phyloP scores from a whole-genome alignment of 2,329 filamentous ascomycete genomes.

The Cladosporium phlei region DNA sequence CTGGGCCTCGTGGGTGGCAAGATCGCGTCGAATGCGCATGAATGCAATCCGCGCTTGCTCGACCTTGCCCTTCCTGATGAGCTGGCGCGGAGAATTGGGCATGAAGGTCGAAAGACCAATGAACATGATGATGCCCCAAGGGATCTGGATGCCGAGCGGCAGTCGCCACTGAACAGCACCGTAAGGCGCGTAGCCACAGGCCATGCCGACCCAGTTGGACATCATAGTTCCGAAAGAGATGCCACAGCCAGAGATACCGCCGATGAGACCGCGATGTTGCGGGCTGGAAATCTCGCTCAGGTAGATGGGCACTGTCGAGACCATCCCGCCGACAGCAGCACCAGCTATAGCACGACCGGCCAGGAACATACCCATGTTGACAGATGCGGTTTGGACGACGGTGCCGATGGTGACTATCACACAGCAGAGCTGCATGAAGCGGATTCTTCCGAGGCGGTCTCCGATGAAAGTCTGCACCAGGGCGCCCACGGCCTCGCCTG shows the following conservation, averaged over 20 bases:
- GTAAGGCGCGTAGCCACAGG: slow-evolving; percentile 53
- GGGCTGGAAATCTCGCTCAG: slow-evolving; percentile 68
- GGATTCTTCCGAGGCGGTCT: slow-evolving; percentile 62
- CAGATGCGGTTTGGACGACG: slow-evolving; percentile 57
- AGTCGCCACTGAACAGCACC: slow-evolving; percentile 72
- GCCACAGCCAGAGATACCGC: slow-evolving; percentile 80
- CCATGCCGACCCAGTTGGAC: slow-evolving; percentile 70
- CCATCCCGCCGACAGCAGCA: slow-evolving; percentile 74
- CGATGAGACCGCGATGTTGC: slow-evolving; percentile 66
- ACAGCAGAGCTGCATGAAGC: slow-evolving; percentile 68
- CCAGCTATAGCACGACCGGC: slow-evolving; percentile 71
- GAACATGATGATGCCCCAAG: slow-evolving; percentile 73
- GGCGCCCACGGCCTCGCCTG: slow-evolving; percentile 54
- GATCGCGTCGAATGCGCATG: slow-evolving; percentile 67
- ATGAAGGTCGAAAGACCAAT: slow-evolving; percentile 66
- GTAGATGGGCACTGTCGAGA: slow-evolving; percentile 75
- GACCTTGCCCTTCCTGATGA: slow-evolving; percentile 70
- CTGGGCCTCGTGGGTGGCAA: slow-evolving; percentile 57
- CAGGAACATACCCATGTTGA: slow-evolving; percentile 59
- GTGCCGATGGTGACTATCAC: slow-evolving; percentile 61
- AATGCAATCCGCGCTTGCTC: slow-evolving; percentile 60
- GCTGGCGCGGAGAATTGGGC: slow-evolving; percentile 81
- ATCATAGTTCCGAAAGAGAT: slow-evolving; percentile 65
- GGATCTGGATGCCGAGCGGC: slow-evolving; percentile 73
- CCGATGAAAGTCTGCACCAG: slow-evolving; percentile 48